A percentile compares a stretch with the other conserved stretches of the same genome.
These are phyloP conservation scores for Psilocybe subaeruginosa DNA, from an alignment of 768 basidiomycete genomes.

Conservation along the genomic window DNA sequence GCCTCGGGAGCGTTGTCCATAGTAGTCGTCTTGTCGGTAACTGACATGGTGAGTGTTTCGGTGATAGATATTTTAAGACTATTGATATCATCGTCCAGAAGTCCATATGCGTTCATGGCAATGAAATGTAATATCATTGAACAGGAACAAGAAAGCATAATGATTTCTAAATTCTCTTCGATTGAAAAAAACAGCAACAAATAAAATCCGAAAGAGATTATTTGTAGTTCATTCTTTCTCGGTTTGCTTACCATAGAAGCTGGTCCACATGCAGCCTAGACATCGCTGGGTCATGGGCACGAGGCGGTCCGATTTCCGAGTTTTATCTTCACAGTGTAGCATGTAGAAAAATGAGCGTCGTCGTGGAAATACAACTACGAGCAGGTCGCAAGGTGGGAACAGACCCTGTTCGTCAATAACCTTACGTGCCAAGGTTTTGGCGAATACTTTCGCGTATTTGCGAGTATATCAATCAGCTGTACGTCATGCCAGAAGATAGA, in stretches of 20 bases:
- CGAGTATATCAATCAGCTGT: not conserved
- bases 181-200: conserved; percentile 8
- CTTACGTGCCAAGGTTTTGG: not conserved
- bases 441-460: not conserved
- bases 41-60: conserved; percentile 10
- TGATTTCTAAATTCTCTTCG: not conserved
- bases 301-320: conserved; percentile 16
- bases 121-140: conserved; percentile 5
- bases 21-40: not conserved
- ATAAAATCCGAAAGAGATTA: conserved; percentile 5
- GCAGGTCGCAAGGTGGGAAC: not conserved
- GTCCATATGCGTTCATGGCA: conserved; percentile 6
- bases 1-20: conserved; percentile 1
- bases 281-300: conserved; percentile 5
- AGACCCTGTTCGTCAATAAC: not conserved
- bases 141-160: not conserved
- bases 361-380: conserved; percentile 9
- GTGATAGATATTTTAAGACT: conserved; percentile 6
- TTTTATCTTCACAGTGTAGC: not conserved
- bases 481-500: not conserved
- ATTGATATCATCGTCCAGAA: conserved; percentile 4
- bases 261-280: not conserved
- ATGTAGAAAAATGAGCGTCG: not conserved
- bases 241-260: conserved; percentile 3
- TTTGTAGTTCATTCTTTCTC: conserved; percentile 2